Base-by-base conservation (phyloP, 139 green algal species). In the Tetratostichococcus sp. region DNA sequence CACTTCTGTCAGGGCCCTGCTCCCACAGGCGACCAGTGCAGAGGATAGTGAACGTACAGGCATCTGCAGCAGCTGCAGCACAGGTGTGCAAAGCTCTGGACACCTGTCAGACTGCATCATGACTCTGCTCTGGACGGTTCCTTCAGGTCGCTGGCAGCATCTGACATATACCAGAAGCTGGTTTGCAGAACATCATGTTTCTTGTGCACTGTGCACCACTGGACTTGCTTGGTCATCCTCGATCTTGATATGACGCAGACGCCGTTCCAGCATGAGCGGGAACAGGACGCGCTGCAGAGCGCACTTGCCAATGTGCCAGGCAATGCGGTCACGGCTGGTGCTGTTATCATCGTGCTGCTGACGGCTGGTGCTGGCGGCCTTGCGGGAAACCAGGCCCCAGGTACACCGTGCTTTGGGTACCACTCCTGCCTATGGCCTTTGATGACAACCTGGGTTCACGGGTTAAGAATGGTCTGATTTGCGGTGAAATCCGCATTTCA, bases 211-310 rank as follows among this genome's bases (percentile, higher is more conserved):
- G n/a, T n/a, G n/a, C n/a, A n/a, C n/a, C n/a, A n/a, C n/a, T n/a
- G n/a, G n/a, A n/a, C n/a, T n/a, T n/a, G n/a, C 39, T 50, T 6
- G 6, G 39, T 50, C 8, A 50, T 50, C 39, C 8, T 11, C 11
- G 39, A 21, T 6, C 39, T 50, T 6, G 8, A 21, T 21, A 6
- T 50, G 39, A 6, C 75, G 79, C 79, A 89, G 84, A 86, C 80
- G 59, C 83, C 82, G n/a, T 89, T 89, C 71, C 75, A 71, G 34
- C 71, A 85, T n/a, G 21, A 33, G 25, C 65, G 59, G 33, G 42
- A 81, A 0, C 86, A 92, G 86, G 83, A 92, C 35, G 78, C 81
- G 21, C 58, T 85, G 70, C 88, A 90, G 50, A 70, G 76, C n/a
- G 31, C 75, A 3, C 84, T 96, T 5, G 79, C 84, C 17, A 75